Conservation (phyloP, 106 monocot species). For the Platanthera guangdongensis region DNA sequence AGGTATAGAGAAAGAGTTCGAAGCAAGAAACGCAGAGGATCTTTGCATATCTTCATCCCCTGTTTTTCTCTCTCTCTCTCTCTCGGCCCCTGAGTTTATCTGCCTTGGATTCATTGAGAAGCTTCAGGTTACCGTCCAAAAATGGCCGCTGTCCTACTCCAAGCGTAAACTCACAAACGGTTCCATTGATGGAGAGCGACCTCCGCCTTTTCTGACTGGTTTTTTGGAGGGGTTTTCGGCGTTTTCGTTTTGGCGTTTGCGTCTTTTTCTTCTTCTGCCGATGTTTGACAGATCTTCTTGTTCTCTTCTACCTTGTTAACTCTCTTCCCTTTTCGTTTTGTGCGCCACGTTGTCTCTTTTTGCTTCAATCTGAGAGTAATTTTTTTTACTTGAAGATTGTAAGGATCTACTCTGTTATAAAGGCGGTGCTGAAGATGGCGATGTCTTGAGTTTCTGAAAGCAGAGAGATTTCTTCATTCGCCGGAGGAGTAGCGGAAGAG, state of each 20-base stretch:
- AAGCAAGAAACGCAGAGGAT: background rate
- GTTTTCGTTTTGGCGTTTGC: background rate
- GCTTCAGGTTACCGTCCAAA: background rate
- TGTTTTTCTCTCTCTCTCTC: background rate
- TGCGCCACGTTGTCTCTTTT: too few species aligned
- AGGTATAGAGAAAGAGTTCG: background rate
- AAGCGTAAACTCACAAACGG: background rate
- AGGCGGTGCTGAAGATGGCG: background rate
- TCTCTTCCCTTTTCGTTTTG: background rate
- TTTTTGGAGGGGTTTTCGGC: background rate
- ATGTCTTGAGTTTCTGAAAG: background rate
- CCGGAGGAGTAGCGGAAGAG: too few species aligned
- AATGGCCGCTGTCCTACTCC: background rate
- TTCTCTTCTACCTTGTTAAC: background rate
- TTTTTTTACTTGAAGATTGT: background rate
- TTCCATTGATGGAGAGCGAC: background rate
- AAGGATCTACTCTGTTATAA: background rate
- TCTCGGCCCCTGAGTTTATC: background rate
- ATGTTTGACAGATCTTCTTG: background rate
- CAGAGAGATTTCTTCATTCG: too few species aligned
- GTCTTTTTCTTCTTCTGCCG: background rate
- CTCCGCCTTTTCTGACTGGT: background rate
- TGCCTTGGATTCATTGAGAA: background rate
- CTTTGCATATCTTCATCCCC: background rate
- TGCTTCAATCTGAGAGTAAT: too few species aligned